Base-by-base conservation (phyloP, 1,139 yeast species). In the Suhomyces bribrorum region DNA sequence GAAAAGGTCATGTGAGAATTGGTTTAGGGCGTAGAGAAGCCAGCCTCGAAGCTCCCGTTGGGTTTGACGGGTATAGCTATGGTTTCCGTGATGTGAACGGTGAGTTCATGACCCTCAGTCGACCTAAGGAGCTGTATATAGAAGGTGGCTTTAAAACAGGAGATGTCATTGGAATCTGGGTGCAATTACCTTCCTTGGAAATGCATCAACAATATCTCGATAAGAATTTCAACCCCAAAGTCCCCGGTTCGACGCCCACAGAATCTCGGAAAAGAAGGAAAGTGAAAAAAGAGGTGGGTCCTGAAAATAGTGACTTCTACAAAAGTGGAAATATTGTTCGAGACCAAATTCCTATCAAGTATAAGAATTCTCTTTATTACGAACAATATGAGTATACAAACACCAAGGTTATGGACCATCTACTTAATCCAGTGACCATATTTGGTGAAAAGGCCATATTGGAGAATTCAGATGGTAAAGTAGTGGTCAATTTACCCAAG, bases 51-150 rank as follows among this genome's bases (percentile, higher is more conserved):
- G 96, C 96, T 0, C 98, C 99, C 0, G 92, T 90, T 7, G 99
- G 99, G 4, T 87, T 79, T 54, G 97, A 92, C 60, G 94, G 90
- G 0, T 92, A 89, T 62, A 92, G 97, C 0, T 92, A 94, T 59
- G 97, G 96, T 1, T 56, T 92, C 8, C 69, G 97, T 43, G 97
- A 90, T 61, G 74, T 76, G 25, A 73, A 74, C n/a, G 95, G 97
- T 2, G 86, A 86, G 46, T 78, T 77, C 28, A 73, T 92, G 31
- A 95, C 92, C 45, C 61, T 85, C 31, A 82, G 92, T 46, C 70
- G 94, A 34, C 88, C 90, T 0, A 61, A 64, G 31, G 70, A 69
- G 15, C 77, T 79, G n/a, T 40, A 35, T 8, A 47, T 57, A 2
- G 61, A 58, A 27, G 58, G 52, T 5, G 81, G 85, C 3, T 80